These are phyloP conservation scores for Monosporozyma aerobia DNA, from an alignment of 805 yeast genomes.

Conservation along the genomic window DNA sequence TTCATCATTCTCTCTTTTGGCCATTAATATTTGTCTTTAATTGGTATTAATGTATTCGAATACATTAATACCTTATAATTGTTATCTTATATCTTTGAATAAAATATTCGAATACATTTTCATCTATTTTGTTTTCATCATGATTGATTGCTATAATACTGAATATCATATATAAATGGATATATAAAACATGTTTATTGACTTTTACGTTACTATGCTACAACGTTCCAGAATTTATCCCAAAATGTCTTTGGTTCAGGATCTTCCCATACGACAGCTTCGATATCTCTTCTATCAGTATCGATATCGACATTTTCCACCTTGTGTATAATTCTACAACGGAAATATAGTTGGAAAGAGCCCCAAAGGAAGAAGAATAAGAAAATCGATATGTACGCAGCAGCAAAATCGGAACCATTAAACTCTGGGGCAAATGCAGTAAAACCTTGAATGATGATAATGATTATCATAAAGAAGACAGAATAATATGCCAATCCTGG, in stretches of 20 bases:
- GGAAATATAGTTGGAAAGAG: constrained; percentile 43
- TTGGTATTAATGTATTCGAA: neutral
- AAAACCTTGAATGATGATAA: constrained; percentile 64
- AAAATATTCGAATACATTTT: too few species aligned
- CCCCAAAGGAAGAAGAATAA: constrained; percentile 44
- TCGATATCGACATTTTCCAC: constrained; percentile 32
- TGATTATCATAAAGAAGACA: constrained; percentile 38
- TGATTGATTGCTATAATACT: neutral
- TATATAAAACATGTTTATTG: neutral
- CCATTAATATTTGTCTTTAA: too few species aligned
- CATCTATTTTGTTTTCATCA: neutral
- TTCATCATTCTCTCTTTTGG: neutral
- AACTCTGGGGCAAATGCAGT: constrained; percentile 43
- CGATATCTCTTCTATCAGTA: constrained; percentile 53
- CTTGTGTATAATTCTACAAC: constrained; percentile 36
- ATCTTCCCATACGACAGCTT: constrained; percentile 51
- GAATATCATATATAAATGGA: neutral
- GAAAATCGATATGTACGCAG: constrained; percentile 62
- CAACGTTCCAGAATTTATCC: constrained; percentile 46
- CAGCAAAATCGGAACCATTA: constrained; percentile 47
- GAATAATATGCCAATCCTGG: constrained; percentile 59
- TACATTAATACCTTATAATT: neutral
- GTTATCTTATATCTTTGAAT: neutral
- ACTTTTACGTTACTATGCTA: constrained; percentile 22
- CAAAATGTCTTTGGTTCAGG: constrained; percentile 39